Evolutionary conservation across 768 basidiomycete genomes (phyloP), one percentile per base, ranked within the genome.

Genomic region (Suillus ampliporus): DNA sequence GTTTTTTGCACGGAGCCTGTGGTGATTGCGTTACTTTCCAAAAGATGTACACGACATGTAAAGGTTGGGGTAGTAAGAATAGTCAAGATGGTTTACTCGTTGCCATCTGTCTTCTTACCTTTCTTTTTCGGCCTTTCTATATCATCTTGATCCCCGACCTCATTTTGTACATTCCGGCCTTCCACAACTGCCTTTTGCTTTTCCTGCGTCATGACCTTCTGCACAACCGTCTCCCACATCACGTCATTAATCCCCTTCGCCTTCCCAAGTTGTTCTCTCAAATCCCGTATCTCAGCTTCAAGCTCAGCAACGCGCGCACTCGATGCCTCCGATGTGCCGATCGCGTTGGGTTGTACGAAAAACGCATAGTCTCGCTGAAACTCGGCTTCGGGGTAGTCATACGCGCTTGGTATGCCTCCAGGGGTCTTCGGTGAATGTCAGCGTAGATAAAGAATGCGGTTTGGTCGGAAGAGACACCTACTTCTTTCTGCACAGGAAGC

Each of bases 191-290:
- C 17, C 43, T 75, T 73, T 44, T 74, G 73, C 53, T 77, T 72
- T 13, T 71, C 74, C 51, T 78, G 76, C n/a, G 74, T 71, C 3
- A 90, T 76, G 15, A 88, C 76, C 50, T 78, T 83, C 66, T 90
- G 88, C 34, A 96, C 90, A 1, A 95, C 85, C 3, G 83, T 86
- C 66, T 92, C 90, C 96, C 96, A 97, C 90, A 97, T 97, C 58
- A 84, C 82, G 70, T 97, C 94, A 68, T 97, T 98, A 63, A 97
- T 83, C n/a, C 89, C 86, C 71, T 95, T 94, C 5, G 96, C 96
- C 72, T 87, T 89, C 31, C 86, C 86, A 7, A 98, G 79, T 64
- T 94, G 89, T 51, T 86, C 84, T 51, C 82, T 84, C 61, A 97
- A 74, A 28, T 74, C 77, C 56, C 80, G 81, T 9, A 95, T 83